phyloP scores from a whole-genome alignment of 2,329 filamentous ascomycete species.

The Geosmithia flava region DNA sequence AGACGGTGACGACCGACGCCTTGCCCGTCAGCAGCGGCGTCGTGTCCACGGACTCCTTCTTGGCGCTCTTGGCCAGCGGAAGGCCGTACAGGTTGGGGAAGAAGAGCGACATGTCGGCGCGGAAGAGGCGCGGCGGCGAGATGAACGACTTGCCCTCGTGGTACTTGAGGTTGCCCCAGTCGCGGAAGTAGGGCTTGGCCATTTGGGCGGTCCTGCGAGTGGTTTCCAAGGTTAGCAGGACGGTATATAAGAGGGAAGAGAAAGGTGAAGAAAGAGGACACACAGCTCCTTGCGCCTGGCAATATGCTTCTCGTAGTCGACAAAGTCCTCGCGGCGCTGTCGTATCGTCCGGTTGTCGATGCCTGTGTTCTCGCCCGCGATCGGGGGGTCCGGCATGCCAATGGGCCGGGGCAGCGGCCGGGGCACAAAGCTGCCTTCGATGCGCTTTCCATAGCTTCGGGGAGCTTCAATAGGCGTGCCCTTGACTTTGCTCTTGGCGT shows the following conservation, averaged over 20 bases:
- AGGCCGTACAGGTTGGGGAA: constrained; percentile 85
- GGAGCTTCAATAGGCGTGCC: constrained; percentile 44
- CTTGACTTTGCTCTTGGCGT: constrained; percentile 23
- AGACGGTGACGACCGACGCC: constrained; percentile 68
- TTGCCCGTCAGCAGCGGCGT: constrained; percentile 62
- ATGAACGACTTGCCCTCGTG: constrained; percentile 90
- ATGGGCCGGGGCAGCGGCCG: constrained; percentile 61
- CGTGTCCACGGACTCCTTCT: constrained; percentile 41
- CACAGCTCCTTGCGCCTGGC: constrained; percentile 65
- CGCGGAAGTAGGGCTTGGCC: constrained; percentile 83
- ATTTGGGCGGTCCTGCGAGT: constrained; percentile 57
- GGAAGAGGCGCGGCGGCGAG: constrained; percentile 75
- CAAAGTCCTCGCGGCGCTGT: constrained; percentile 67
- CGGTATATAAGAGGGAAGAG: too few relatives aligned
- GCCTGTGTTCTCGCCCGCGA: constrained; percentile 70
- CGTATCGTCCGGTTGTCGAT: constrained; percentile 53
- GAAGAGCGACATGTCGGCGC: constrained; percentile 68
- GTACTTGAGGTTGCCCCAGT: constrained; percentile 75
- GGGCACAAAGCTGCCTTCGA: constrained; percentile 41
- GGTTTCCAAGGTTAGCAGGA: neutral
- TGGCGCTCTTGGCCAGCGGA: constrained; percentile 52
- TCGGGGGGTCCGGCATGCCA: constrained; percentile 63
- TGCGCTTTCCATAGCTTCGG: constrained; percentile 43
- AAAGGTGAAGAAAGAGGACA: constrained; percentile 7
- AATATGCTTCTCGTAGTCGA: constrained; percentile 76